Evolutionary conservation across 2,329 filamentous ascomycete species (phyloP), one percentile per base, ranked within the genome.

Genomic region (Polytolypa hystricis): DNA sequence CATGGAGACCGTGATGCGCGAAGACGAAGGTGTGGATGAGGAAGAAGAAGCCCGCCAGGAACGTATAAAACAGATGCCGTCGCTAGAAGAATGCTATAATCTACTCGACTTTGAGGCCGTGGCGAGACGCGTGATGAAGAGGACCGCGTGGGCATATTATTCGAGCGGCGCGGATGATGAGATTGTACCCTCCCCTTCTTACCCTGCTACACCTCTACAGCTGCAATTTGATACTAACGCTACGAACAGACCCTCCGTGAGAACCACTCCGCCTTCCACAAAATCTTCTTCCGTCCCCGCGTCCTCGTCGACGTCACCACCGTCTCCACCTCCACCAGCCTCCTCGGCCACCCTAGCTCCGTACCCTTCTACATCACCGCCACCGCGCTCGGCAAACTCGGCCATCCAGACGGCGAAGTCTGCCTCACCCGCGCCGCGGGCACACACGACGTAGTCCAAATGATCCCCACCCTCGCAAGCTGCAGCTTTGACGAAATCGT

Each of bases 401-500:
- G 91, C 40, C 74, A 98, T 56, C 82, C 82, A 0, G 91, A 96
- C 60, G 91, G 91, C 49, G 91, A 98, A 61, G 86, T 95, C 4
- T 70, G 94, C 7, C 73, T 98, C 40, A 96, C 91, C 0, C 74
- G 79, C 39, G 86, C 85, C 11, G 81, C 91, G 2, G 71, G 73
- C 56, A 84, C 81, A 54, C 89, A 96, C 69, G 77, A 87, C 54
- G 81, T 96, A 35, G 75, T 96, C 43, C 91, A 98, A 63, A 98
- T 98, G 91, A 96, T 98, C 43, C 91, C 91, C 2, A 98, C 91
- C 3, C 71, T 98, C 5, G 91, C 91, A 2, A 95, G 86, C 2
- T 96, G 91, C 67, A 91, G 86, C 1, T 95, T 98, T 52, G 91
- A 98, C 64, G 89, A 98, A 63, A 94, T 98, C 41, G 69, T 93